Percentiles rank a stretch among this genome's conserved stretches.
phyloP scores from a whole-genome alignment of 352 stramenopile genomes.

The Globisporangium nodosum region DNA sequence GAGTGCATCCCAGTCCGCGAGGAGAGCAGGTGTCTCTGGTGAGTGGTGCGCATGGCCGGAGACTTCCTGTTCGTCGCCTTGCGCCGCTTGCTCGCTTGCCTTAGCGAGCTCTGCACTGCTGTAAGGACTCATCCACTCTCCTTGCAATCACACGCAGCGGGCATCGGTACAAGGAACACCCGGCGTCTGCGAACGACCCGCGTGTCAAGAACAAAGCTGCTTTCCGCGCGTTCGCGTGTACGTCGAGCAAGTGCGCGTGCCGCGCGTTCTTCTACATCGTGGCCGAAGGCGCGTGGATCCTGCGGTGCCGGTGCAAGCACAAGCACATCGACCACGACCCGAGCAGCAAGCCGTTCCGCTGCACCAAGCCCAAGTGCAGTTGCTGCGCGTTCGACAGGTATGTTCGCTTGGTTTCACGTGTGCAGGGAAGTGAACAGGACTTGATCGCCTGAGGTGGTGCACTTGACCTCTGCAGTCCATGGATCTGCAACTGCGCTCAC shows the following conservation, averaged over 20 bases:
- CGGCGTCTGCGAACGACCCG: slow-evolving; percentile 23
- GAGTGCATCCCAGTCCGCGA: slow-evolving; percentile 77
- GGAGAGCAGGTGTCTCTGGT: slow-evolving; percentile 75
- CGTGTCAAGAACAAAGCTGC: slow-evolving; percentile 25
- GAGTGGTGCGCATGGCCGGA: slow-evolving; percentile 1
- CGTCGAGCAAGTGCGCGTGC: slow-evolving; percentile 47
- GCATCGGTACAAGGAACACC: slow-evolving; percentile 77
- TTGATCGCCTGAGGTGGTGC: neutral
- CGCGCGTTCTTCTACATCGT: slow-evolving; percentile 74
- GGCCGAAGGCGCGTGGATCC: slow-evolving; percentile 70
- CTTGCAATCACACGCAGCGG: slow-evolving; percentile 19
- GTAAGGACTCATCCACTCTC: neutral
- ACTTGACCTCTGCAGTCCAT: slow-evolving; percentile 32
- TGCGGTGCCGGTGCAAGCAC: slow-evolving; percentile 79
- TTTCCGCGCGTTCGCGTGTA: slow-evolving; percentile 54
- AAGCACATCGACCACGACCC: slow-evolving; percentile 73
- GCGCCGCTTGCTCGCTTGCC: too few species aligned
- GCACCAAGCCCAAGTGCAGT: slow-evolving; percentile 46
- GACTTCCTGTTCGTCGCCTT: too few species aligned
- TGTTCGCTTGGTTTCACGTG: neutral
- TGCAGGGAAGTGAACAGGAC: neutral
- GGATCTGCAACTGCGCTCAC: slow-evolving; percentile 82
- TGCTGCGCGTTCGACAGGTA: slow-evolving; percentile 69
- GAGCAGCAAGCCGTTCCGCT: slow-evolving; percentile 26
- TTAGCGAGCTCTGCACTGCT: too few species aligned